Base-by-base conservation (phyloP, 1,284 basidiomycete species). In the Pseudozyma pruni region DNA sequence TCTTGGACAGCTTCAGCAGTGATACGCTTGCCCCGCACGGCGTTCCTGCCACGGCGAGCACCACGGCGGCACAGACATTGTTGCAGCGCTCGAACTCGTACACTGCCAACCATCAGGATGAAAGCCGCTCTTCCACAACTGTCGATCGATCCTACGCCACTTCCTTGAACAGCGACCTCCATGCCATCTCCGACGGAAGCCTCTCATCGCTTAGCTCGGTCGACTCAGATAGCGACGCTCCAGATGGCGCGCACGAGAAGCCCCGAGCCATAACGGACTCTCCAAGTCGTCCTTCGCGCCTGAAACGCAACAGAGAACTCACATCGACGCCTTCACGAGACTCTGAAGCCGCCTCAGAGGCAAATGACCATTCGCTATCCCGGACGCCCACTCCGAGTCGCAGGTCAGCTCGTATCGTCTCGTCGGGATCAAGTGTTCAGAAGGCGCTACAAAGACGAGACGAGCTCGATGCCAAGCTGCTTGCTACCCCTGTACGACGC, bases 381-480 rank as follows among this genome's bases (percentile, higher is more conserved):
- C 52, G 42, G 4, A 53, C 48, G 10, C 45, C 48, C 2, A 59
- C 56, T 4, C 61, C 68, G 3, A 62, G 62, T 40, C 61, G 69
- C 29, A 49, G 69, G 25, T 72, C 69, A 22, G 51, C 55, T 10
- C 69, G 69, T 17, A 72, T 72, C 34, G 50, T 46, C 11, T 51
- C 61, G 2, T 57, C 69, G 1, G 69, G 69, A 8, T 72, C 69
- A 6, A 72, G 69, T 44, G 46, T 72, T 9, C 54, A 72, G 27
- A 66, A 72, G 40, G 69, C 69, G 11, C 47, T 66, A 0, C 53
- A 53, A 32, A 61, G 69, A 34, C 32, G 69, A 13, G 69, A 72
- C 35, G 69, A 72, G 27, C 69, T 72, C 14, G 69, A 72, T 20
- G 58, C 47, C 14, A 61, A 58, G 27, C 47, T 72, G 22, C 43